Evolutionary conservation across 1,284 basidiomycete species (phyloP).

Genomic region (Melampsora medusae): DNA sequence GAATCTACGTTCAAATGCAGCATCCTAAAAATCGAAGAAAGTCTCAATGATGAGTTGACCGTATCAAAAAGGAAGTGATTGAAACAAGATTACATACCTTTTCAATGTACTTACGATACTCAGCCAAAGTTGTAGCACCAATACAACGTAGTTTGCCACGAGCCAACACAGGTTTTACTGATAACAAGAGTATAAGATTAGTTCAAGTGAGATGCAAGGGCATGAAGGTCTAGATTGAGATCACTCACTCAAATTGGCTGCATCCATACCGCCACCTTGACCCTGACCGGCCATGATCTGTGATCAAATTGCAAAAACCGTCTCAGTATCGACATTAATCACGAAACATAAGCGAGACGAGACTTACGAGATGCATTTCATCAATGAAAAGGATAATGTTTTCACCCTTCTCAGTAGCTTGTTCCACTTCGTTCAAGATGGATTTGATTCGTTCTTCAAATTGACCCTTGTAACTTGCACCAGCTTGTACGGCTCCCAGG

Average conservation of each 20-base stretch:
- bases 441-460: conserved; percentile 96
- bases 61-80: not conserved
- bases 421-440: conserved; percentile 76
- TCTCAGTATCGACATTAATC: too few species aligned
- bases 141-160: conserved; percentile 86
- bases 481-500: conserved; percentile 93
- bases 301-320: conserved; percentile 59
- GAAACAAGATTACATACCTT: conserved; percentile 63
- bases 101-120: conserved; percentile 94
- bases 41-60: not conserved
- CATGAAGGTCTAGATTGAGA: conserved; percentile 14
- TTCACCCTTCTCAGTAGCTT: conserved; percentile 75
- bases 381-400: conserved; percentile 93
- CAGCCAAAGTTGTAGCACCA: conserved; percentile 87
- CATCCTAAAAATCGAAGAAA: conserved; percentile 46
- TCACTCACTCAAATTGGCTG: conserved; percentile 67
- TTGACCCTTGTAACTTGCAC: conserved; percentile 86
- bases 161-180: conserved; percentile 57
- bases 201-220: conserved; percentile 81
- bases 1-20: conserved; percentile 90
- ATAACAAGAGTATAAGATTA: conserved; percentile 62
- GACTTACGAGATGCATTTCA: conserved; percentile 60
- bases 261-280: conserved; percentile 53
- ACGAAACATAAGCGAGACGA: not conserved
- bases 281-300: conserved; percentile 82